These are phyloP conservation scores for Coniophora puteana DNA, from an alignment of 1,284 basidiomycete species.

Conservation along the genomic window DNA sequence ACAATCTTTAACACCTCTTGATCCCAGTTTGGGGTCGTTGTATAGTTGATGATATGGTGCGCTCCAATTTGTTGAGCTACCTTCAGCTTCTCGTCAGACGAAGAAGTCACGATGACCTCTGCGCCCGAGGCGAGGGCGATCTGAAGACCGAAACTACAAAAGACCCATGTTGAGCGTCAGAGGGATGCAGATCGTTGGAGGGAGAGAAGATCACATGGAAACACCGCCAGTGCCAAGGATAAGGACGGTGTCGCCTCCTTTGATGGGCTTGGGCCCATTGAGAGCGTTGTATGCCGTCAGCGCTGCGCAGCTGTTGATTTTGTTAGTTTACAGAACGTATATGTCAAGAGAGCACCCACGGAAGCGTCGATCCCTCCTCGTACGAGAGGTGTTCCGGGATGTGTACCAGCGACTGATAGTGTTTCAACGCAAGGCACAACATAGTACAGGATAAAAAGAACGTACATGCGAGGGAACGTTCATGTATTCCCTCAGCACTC, in stretches of 20 bases:
- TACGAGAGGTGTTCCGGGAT: conserved; percentile 45
- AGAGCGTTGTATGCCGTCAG: conserved; percentile 50
- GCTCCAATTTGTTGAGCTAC: conserved; percentile 44
- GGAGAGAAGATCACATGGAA: conserved; percentile 35
- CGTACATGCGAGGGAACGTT: conserved; percentile 41
- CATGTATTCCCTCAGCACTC: conserved; percentile 53
- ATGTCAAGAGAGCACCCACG: conserved; percentile 23
- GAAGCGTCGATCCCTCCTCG: conserved; percentile 48
- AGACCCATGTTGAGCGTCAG: background rate
- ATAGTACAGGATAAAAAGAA: conserved; percentile 7
- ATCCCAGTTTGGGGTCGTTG: conserved; percentile 50
- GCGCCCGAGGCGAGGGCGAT: conserved; percentile 56
- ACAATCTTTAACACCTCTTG: conserved; percentile 43
- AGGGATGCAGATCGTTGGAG: background rate
- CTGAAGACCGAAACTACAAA: conserved; percentile 44
- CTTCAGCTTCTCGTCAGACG: conserved; percentile 56
- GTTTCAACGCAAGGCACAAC: background rate
- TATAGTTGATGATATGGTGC: conserved; percentile 56
- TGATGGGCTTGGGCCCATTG: conserved; percentile 38
- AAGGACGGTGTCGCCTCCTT: conserved; percentile 46
- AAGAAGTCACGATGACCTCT: conserved; percentile 55
- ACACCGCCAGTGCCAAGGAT: conserved; percentile 59
- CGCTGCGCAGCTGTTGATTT: conserved; percentile 37
- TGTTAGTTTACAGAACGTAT: background rate
- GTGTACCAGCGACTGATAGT: conserved; percentile 34